Evolutionary conservation across 106 monocot genomes (phyloP).

Genomic region (Dendrobium huoshanense): DNA sequence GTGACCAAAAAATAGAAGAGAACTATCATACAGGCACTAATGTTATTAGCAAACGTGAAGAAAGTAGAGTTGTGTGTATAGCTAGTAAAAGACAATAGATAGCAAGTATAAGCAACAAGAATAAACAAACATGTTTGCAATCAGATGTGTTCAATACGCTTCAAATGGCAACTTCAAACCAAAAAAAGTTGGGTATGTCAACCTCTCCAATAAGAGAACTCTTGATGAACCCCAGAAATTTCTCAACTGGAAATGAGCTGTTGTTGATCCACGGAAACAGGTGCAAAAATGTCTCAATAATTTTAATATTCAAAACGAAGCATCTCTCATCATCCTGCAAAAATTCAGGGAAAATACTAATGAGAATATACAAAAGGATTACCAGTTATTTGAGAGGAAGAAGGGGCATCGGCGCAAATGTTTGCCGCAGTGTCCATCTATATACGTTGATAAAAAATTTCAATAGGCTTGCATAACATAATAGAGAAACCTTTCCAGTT

Average conservation of each 20-base stretch:
- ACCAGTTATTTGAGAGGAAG: background rate
- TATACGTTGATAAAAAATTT: background rate
- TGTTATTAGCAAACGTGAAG: too few relatives aligned
- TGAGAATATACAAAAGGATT: background rate
- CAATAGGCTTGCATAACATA: background rate
- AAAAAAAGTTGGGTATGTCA: background rate
- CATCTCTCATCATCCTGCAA: slow-evolving; percentile 54
- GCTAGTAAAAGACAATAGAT: background rate
- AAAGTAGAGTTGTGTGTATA: background rate
- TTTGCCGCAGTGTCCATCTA: background rate
- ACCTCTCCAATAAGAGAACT: slow-evolving; percentile 41
- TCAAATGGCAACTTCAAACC: background rate
- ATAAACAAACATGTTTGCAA: background rate
- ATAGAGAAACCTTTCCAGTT: background rate
- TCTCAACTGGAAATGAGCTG: slow-evolving; percentile 20
- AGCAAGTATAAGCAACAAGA: background rate
- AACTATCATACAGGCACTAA: too few relatives aligned
- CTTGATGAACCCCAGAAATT: slow-evolving; percentile 54
- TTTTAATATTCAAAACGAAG: slow-evolving; percentile 47
- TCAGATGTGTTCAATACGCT: background rate
- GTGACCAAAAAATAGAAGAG: too few relatives aligned
- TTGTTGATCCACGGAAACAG: slow-evolving; percentile 30
- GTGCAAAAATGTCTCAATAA: slow-evolving; percentile 52
- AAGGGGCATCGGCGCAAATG: background rate
- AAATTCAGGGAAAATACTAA: background rate